Evolutionary conservation across 148 eudicot genomes (phyloP), one percentile per base, ranked within the genome.

Genomic region (Silene uniflora): DNA sequence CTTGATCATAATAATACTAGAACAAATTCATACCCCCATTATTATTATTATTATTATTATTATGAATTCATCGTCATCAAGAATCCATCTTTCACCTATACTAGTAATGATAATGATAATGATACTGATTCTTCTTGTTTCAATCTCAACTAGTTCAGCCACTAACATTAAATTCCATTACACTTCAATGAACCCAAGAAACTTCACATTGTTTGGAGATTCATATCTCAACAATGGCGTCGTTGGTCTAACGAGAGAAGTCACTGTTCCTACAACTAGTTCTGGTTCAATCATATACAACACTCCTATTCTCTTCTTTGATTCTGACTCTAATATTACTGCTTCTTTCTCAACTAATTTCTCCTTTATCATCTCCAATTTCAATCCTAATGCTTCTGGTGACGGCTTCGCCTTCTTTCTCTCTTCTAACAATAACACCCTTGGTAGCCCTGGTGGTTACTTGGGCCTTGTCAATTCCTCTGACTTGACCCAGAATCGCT

Each of bases 391-490:
- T 0, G 89, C 73, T 47, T 73, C 63, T 67, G 96, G 98, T 7
- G 96, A 90, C 42, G 98, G 98, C 0, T 66, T 95, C 16, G 29
- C 93, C 0, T 95, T 95, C 86, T 92, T 95, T 76, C 77, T 95
- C 12, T 85, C 96, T 10, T 89, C 96, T 9, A 81, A 78, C 32
- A 89, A 90, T 73, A 75, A 62, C 65, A 86, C 88, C 19, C 71
- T 95, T 7, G 97, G 97, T 0, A 89, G 91, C 73, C 79, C 93
- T 0, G 98, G 97, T 23, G 93, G 97, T 69, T 91, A 79, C 71
- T 62, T 94, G 68, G 97, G 98, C 19, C 92, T 95, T 62, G 88
- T 89, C 1, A 92, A 95, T 69, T 86, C 93, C 3, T 74, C 89
- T 23, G 86, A 76, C 7, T 70, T 85, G 78, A 86, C 90, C 72